phyloP scores from a whole-genome alignment of 257 asterid genomes.

The Pogostemon cablin region DNA sequence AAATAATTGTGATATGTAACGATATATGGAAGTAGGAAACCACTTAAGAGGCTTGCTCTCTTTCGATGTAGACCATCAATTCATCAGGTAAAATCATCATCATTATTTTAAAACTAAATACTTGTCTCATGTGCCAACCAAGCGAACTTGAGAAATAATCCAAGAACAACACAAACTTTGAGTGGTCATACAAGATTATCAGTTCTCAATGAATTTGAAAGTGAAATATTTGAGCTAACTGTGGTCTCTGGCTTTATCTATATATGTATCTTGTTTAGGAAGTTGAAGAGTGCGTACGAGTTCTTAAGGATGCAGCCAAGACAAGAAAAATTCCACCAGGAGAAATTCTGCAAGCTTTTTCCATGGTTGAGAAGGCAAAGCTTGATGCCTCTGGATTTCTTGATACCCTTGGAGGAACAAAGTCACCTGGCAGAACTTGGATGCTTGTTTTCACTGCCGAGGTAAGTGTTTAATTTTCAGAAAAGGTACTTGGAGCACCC shows the following conservation, averaged over 20 bases:
- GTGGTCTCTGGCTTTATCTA: not conserved
- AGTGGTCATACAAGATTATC: not conserved
- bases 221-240: not conserved
- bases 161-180: not conserved
- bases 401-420: constrained; percentile 81
- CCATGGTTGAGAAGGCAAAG: constrained; percentile 82
- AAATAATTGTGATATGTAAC: not conserved
- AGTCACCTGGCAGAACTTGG: constrained; percentile 96
- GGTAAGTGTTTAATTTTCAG: constrained; percentile 41
- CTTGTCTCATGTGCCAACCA: not conserved
- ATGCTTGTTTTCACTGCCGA: constrained; percentile 93
- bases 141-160: not conserved
- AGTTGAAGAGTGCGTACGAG: constrained; percentile 65
- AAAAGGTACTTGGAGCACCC: no score
- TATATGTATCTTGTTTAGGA: constrained; percentile 45
- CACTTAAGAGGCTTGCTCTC: not conserved
- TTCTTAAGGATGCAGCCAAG: constrained; percentile 85
- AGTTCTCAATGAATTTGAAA: not conserved
- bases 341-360: constrained; percentile 70
- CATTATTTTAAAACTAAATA: not conserved
- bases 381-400: constrained; percentile 72
- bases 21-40: not conserved
- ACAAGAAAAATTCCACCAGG: constrained; percentile 65
- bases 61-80: not conserved
- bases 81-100: not conserved